Evolutionary conservation across 768 basidiomycete genomes (phyloP).

Genomic region (Mycena kentingensis): DNA sequence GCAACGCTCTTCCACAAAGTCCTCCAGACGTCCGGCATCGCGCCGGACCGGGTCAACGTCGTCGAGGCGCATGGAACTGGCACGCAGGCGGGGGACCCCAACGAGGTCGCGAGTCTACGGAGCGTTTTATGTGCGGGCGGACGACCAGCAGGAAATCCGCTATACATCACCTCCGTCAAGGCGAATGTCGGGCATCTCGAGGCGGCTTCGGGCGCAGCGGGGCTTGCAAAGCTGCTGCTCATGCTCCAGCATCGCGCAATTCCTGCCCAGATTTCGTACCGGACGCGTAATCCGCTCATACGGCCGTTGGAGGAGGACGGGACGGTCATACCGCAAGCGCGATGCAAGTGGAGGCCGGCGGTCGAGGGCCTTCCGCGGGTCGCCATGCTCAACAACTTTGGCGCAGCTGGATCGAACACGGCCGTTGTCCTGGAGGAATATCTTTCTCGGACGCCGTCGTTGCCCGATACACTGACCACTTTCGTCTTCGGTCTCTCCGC

Average conservation of each 20-base stretch:
- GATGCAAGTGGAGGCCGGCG: conserved; percentile 44
- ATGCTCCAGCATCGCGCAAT: conserved; percentile 62
- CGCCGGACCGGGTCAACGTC: conserved; percentile 52
- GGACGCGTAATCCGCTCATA: conserved; percentile 59
- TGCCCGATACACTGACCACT: conserved; percentile 15
- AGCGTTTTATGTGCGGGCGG: conserved; percentile 46
- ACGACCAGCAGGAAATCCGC: conserved; percentile 46
- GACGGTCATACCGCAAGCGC: conserved; percentile 46
- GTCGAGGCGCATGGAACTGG: conserved; percentile 79
- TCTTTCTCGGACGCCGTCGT: conserved; percentile 10
- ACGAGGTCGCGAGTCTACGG: conserved; percentile 65
- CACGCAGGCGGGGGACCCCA: conserved; percentile 69
- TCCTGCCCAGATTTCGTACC: conserved; percentile 61
- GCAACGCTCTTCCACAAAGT: conserved; percentile 52
- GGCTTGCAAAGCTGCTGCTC: conserved; percentile 69
- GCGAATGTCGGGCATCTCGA: conserved; percentile 77
- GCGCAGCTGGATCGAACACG: conserved; percentile 72
- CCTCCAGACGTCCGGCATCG: conserved; percentile 47
- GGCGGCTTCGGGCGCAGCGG: conserved; percentile 71
- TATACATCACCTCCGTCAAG: conserved; percentile 70
- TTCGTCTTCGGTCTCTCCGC: conserved; percentile 65
- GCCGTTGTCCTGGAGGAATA: conserved; percentile 63
- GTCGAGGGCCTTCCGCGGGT: conserved; percentile 40
- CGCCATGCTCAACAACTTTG: conserved; percentile 73
- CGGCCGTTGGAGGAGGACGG: conserved; percentile 47